A percentile compares a stretch with the other conserved stretches of the same genome.
These are phyloP conservation scores for Stereocaulon alpinum DNA, from an alignment of 495 filamentous ascomycete species.

Conservation along the genomic window DNA sequence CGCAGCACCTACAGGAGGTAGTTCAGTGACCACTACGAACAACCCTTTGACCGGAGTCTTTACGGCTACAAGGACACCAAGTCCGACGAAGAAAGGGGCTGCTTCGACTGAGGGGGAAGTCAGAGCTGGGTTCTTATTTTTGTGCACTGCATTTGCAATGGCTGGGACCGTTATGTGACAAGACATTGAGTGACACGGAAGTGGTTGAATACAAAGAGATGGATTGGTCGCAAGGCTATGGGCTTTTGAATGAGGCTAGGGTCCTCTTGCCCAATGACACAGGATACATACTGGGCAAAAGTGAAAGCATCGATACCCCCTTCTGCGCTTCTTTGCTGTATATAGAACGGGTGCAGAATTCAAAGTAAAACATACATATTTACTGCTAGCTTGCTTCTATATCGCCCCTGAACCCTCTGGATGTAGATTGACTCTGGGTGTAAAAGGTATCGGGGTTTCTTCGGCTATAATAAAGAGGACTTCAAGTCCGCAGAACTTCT, in stretches of 20 bases:
- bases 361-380: too few relatives aligned
- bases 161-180: background rate
- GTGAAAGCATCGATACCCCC: constrained; percentile 7
- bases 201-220: background rate
- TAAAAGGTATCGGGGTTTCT: background rate
- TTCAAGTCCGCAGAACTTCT: constrained; percentile 4
- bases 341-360: too few relatives aligned
- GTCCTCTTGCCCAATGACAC: background rate
- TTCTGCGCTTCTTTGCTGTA: background rate
- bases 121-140: background rate
- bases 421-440: too few relatives aligned
- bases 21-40: constrained; percentile 21
- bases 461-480: background rate
- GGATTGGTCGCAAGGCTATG: background rate
- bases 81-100: constrained; percentile 20
- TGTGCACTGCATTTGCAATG: background rate
- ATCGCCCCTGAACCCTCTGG: too few relatives aligned
- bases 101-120: background rate
- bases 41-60: constrained; percentile 28
- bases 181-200: background rate
- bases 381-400: too few relatives aligned
- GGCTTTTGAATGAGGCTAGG: background rate
- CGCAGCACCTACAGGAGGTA: constrained; percentile 12
- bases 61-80: constrained; percentile 30
- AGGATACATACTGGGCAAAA: background rate